These are phyloP conservation scores for Elsinoe necatrix DNA, from an alignment of 2,329 filamentous ascomycete species.

Conservation along the genomic window DNA sequence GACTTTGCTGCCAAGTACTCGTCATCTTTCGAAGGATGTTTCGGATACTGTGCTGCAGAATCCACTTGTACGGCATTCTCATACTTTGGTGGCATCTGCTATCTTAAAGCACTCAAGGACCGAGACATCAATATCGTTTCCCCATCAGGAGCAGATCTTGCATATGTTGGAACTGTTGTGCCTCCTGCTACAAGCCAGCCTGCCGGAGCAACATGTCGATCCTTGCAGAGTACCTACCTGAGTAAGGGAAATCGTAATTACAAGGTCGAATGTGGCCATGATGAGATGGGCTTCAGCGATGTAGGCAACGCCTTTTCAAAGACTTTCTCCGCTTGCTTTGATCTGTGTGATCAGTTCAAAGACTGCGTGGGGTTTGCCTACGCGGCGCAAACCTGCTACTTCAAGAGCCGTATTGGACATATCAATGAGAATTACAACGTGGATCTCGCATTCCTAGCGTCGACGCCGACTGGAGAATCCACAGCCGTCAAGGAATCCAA, in stretches of 20 bases:
- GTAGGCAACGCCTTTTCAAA: neutral
- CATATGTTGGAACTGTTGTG: neutral
- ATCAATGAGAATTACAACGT: slow-evolving; percentile 13
- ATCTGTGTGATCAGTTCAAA: slow-evolving; percentile 10
- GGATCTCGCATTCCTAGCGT: slow-evolving; percentile 4
- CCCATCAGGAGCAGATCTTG: slow-evolving; percentile 6
- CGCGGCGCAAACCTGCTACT: slow-evolving; percentile 10
- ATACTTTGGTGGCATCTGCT: slow-evolving; percentile 14
- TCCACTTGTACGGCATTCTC: slow-evolving; percentile 7
- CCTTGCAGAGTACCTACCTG: neutral
- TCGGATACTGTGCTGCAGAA: neutral
- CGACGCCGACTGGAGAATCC: neutral
- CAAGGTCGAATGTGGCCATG: slow-evolving; percentile 7
- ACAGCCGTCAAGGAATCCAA: neutral
- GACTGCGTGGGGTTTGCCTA: slow-evolving; percentile 13
- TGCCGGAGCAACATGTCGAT: neutral
- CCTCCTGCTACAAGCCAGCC: neutral
- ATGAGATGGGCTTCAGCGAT: slow-evolving; percentile 12
- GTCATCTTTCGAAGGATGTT: slow-evolving; percentile 11
- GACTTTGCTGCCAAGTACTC: slow-evolving; percentile 12
- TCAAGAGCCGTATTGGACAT: slow-evolving; percentile 8
- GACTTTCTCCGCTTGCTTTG: slow-evolving; percentile 12
- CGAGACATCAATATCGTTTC: neutral
- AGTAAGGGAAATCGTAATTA: neutral
- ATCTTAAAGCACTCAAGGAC: slow-evolving; percentile 4